Percentiles rank a stretch among this genome's conserved stretches.
phyloP scores from a whole-genome alignment of 2,329 filamentous ascomycete genomes.

The Aspergillus sp. region DNA sequence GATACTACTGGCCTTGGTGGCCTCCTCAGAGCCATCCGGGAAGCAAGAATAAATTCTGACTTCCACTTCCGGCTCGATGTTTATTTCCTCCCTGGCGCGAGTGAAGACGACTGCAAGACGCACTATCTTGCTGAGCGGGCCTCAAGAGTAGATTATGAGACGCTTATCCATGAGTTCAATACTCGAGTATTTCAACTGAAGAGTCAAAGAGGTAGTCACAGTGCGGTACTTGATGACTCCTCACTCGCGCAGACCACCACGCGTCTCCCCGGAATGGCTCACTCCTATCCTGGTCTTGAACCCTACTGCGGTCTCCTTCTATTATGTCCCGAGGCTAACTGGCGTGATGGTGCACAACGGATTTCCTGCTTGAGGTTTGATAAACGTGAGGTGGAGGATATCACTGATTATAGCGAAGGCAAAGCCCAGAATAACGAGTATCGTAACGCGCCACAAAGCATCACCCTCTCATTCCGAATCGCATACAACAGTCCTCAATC shows the following conservation, averaged over 20 bases:
- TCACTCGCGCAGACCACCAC: neutral
- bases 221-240: neutral
- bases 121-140: conserved; percentile 4
- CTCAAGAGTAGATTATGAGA: neutral
- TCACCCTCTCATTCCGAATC: neutral
- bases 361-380: neutral
- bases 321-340: neutral
- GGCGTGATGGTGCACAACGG: neutral
- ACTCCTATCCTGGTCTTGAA: neutral
- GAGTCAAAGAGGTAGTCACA: neutral
- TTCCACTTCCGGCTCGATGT: conserved; percentile 9
- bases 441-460: neutral
- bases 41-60: neutral
- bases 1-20: neutral
- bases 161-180: neutral
- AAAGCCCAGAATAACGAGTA: neutral
- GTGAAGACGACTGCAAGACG: neutral
- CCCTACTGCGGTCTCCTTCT: neutral
- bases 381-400: neutral
- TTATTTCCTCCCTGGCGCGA: conserved; percentile 5
- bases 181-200: neutral
- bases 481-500: neutral
- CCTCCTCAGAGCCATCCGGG: neutral
- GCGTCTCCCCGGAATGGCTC: neutral
- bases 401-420: neutral